These are phyloP conservation scores for Ambrosia hybrid DNA, from an alignment of 140 eudicot species.

Conservation along the genomic window DNA sequence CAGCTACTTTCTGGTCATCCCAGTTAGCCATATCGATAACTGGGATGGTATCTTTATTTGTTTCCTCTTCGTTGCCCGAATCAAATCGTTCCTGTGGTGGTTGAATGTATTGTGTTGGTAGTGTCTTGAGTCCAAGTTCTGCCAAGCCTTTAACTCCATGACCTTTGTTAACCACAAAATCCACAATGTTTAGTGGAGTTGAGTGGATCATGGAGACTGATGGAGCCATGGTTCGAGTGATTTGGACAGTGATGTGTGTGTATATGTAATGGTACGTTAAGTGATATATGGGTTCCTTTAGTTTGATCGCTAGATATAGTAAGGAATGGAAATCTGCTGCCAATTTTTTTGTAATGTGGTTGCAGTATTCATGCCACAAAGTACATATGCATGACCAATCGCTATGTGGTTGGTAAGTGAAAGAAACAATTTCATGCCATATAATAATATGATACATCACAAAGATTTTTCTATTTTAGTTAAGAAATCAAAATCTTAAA, in stretches of 20 bases:
- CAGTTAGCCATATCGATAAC: conserved; percentile 35
- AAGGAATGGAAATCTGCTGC: background rate
- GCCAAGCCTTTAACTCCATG: conserved; percentile 48
- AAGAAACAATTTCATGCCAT: too few relatives aligned
- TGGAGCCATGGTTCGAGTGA: conserved; percentile 30
- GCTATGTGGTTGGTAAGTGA: conserved; percentile 5
- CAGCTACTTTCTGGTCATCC: conserved; percentile 24
- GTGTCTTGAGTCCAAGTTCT: conserved; percentile 36
- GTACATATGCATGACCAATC: background rate
- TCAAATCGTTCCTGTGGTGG: conserved; percentile 39
- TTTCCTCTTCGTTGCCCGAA: background rate
- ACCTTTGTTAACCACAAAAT: conserved; percentile 37
- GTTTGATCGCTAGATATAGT: background rate
- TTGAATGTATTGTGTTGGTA: conserved; percentile 41
- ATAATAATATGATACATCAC: background rate
- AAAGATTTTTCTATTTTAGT: too few relatives aligned
- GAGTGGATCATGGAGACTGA: background rate
- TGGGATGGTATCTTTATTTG: conserved; percentile 23
- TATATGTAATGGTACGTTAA: background rate
- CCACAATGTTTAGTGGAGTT: conserved; percentile 17
- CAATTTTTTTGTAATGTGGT: background rate
- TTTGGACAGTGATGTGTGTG: background rate
- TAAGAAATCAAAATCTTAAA: too few relatives aligned
- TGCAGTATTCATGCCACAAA: conserved; percentile 7
- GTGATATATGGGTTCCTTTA: conserved; percentile 1